Base-by-base conservation (phyloP, 441 rosid species). In the Lagerstroemia fauriei region DNA sequence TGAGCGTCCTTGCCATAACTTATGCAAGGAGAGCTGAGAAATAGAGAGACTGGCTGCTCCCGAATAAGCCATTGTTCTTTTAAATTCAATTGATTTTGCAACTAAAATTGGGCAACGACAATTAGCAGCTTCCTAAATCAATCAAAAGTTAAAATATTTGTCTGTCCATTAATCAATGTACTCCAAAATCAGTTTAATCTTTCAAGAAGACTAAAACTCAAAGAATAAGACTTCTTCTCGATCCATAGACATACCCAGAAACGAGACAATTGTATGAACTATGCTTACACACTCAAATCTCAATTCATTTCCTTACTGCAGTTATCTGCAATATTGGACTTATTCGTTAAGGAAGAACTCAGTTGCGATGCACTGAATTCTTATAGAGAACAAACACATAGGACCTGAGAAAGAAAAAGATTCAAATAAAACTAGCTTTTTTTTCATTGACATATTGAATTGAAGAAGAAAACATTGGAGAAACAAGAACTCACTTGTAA, bases 401-500 rank as follows among this genome's bases (percentile, higher is more conserved):
- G n/a, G 71, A 65, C 38, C 38, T 9, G 27, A 61, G 10, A 31
- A n/a, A 27, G 12, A 31, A 66, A 65, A 66, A 24, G 31, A 61
- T 24, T 7, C 29, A 69, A 4, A 12, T 18, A 31, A 6, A 8
- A 16, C 7, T 18, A 32, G 6, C 10, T 9, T 27, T 18, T 69
- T 27, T 29, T 65, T 29, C 10, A 69, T 69, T 32, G 73, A 69
- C 17, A 32, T 34, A 29, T 66, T 14, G 79, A 22, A 70, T 68
- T 59, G 63, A 59, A 63, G 68, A 46, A 47, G 47, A 83, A 34
- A 47, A 59, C 24, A 53, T 53, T 53, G 59, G 68, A 91, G 92
- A 90, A 91, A 89, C 95, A 95, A 92, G 88, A 89, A 93, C 99
- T 97, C 99, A 97, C 99, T 97, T 89, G 98, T 91, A 90, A 94